Conservation (phyloP, 1,139 yeast species). For the Pichia sp. region DNA sequence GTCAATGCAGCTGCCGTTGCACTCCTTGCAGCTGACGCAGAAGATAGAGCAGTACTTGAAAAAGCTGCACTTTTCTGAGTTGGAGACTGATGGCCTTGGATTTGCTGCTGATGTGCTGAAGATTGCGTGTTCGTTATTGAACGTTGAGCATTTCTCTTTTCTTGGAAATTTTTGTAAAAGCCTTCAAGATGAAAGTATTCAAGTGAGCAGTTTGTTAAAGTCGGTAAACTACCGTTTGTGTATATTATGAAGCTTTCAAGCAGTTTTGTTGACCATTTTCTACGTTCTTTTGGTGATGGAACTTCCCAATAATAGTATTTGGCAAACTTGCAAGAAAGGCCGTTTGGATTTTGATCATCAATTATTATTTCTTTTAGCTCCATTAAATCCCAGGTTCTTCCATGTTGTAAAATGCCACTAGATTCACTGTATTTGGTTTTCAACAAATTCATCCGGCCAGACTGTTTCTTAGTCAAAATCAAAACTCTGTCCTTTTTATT, state of each 20-base stretch:
- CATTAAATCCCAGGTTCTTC: slow-evolving; percentile 86
- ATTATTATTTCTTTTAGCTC: slow-evolving; percentile 55
- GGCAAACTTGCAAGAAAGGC: slow-evolving; percentile 56
- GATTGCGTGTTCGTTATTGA: background rate
- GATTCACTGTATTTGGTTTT: slow-evolving; percentile 48
- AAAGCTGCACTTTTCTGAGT: too few relatives aligned
- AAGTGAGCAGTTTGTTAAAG: slow-evolving; percentile 36
- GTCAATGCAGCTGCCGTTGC: slow-evolving; percentile 8
- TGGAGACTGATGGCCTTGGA: too few relatives aligned
- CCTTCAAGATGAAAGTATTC: slow-evolving; percentile 22
- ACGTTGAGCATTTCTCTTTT: background rate
- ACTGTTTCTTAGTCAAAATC: slow-evolving; percentile 39
- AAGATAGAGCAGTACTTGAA: background rate
- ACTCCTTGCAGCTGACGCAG: background rate
- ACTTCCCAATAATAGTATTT: slow-evolving; percentile 77
- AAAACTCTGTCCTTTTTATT: slow-evolving; percentile 40
- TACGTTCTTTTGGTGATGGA: slow-evolving; percentile 58
- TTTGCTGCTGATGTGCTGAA: too few relatives aligned
- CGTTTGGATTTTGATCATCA: slow-evolving; percentile 42
- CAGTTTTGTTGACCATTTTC: slow-evolving; percentile 55
- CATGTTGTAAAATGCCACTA: slow-evolving; percentile 46
- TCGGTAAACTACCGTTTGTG: slow-evolving; percentile 61
- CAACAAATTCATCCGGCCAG: slow-evolving; percentile 67
- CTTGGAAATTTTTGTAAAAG: slow-evolving; percentile 5
- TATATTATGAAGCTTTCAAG: slow-evolving; percentile 59